phyloP scores from a whole-genome alignment of 306 rosid genomes.

The Rosa chinensis region DNA sequence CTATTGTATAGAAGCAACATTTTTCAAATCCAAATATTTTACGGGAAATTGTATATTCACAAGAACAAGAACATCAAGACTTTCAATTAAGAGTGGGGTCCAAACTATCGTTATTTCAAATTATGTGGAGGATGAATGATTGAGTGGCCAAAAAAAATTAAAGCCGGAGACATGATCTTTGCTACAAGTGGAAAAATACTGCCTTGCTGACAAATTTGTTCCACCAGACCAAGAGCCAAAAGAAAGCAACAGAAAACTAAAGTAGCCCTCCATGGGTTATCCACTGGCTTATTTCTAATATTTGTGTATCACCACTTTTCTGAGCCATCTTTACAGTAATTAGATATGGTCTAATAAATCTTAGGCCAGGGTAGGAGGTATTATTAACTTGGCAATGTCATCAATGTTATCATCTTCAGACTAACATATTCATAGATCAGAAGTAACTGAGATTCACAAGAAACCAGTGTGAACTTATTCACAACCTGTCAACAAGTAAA shows the following conservation, averaged over 20 bases:
- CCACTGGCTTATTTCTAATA: constrained; percentile 6
- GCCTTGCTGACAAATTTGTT: constrained; percentile 7
- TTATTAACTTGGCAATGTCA: background rate
- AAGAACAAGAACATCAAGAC: background rate
- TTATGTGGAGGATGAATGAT: constrained; percentile 4
- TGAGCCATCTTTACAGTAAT: background rate
- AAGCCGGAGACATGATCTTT: background rate
- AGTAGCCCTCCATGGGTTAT: background rate
- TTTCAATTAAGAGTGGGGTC: background rate
- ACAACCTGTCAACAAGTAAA: background rate
- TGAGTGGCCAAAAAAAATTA: background rate
- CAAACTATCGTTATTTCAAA: background rate
- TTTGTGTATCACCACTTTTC: constrained; percentile 13
- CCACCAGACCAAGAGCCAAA: constrained; percentile 12
- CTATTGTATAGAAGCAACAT: background rate
- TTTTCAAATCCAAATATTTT: background rate
- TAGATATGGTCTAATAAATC: background rate
- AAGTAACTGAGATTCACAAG: background rate
- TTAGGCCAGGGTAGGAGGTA: background rate
- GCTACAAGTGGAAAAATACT: constrained; percentile 11
- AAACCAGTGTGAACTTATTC: background rate
- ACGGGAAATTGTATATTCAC: background rate
- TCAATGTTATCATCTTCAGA: background rate
- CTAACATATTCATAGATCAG: background rate
- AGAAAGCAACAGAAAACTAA: background rate